Base-by-base conservation (phyloP, 495 filamentous ascomycete species). In the Stereocaulon alpinum region DNA sequence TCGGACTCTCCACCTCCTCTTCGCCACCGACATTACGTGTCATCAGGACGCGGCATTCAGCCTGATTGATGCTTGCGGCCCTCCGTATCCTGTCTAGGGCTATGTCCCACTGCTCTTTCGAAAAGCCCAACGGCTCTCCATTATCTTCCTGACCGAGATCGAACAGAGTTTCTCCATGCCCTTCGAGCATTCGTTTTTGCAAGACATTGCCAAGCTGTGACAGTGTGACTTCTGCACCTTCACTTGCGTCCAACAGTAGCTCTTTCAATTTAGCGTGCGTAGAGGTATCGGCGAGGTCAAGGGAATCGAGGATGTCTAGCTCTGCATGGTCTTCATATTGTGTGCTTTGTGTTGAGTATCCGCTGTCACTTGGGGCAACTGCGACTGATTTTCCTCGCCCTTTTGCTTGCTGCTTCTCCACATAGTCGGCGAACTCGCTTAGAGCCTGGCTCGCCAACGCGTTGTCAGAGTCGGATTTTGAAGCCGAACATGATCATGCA, bases 361-460 rank as follows among this genome's bases (percentile, higher is more conserved):
- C 72, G 64, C 69, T 77, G 51, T 77, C 72, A 63, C 73, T 74
- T 22, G 73, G 73, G 15, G 67, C 71, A 22, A 63, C 64, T 29
- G 70, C 64, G 22, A 66, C 68, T n/a, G n/a, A 56, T n/a, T 44
- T 32, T 18, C 42, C 80, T 71, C 70, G 80, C 69, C 58, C 84
- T 73, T 73, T 91, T 4, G 82, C 80, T 71, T 96, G 92, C 70
- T 98, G 90, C 72, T 91, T 85, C 70, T 96, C 91, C 59, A 95
- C 94, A 64, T 95, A 97, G 71, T 97, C 93, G 69, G 94, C 90
- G 68, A 98, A 98, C 64, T 96, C 93, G 77, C 87, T 92, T 60
- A 98, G 78, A 20, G 93, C 93, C 88, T 93, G 29, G 17, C 6
- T 61, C 2, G 32, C 27, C 17, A n/a, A 18, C 48, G 40, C 50